Conservation (phyloP, 116 monocot genomes). For the Posidonia oceanica region DNA sequence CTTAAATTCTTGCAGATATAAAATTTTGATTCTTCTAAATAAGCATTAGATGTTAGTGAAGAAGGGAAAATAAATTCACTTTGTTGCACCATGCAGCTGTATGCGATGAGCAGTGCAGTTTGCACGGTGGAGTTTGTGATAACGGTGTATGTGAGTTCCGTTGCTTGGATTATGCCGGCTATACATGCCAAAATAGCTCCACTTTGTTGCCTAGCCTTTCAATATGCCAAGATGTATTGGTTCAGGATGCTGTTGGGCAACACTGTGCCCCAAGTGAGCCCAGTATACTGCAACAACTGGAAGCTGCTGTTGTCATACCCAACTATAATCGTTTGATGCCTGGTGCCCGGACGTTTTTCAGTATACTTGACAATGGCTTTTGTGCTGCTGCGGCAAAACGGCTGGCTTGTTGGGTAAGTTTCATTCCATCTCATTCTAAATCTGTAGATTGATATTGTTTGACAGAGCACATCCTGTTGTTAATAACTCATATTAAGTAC, state of each 20-base stretch:
- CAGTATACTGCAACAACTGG: slow-evolving; percentile 85
- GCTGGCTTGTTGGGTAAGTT: slow-evolving; percentile 91
- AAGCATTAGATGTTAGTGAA: too few relatives aligned
- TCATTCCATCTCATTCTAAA: neutral
- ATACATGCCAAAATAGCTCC: slow-evolving; percentile 92
- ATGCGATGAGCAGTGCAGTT: slow-evolving; percentile 96
- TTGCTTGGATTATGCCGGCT: slow-evolving; percentile 96
- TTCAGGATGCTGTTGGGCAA: slow-evolving; percentile 42
- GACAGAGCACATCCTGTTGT: too few relatives aligned
- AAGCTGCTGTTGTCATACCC: slow-evolving; percentile 78
- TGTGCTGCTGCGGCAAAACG: slow-evolving; percentile 87
- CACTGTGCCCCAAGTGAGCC: slow-evolving; percentile 92
- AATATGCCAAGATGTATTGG: slow-evolving; percentile 70
- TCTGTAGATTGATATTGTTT: too few relatives aligned
- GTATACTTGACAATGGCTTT: slow-evolving; percentile 62
- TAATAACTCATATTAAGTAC: too few relatives aligned
- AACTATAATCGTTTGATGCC: slow-evolving; percentile 92
- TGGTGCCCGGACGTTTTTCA: slow-evolving; percentile 49
- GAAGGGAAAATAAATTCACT: too few relatives aligned
- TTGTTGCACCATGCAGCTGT: slow-evolving; percentile 35
- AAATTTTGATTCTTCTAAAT: too few relatives aligned
- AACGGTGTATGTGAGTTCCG: slow-evolving; percentile 96
- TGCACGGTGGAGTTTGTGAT: slow-evolving; percentile 97
- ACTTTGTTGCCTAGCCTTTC: slow-evolving; percentile 62
- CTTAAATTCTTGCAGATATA: too few relatives aligned